Evolutionary conservation across 78 protist genomes (phyloP), one percentile per base, ranked within the genome.

Genomic region (Protostelium mycophagum): DNA sequence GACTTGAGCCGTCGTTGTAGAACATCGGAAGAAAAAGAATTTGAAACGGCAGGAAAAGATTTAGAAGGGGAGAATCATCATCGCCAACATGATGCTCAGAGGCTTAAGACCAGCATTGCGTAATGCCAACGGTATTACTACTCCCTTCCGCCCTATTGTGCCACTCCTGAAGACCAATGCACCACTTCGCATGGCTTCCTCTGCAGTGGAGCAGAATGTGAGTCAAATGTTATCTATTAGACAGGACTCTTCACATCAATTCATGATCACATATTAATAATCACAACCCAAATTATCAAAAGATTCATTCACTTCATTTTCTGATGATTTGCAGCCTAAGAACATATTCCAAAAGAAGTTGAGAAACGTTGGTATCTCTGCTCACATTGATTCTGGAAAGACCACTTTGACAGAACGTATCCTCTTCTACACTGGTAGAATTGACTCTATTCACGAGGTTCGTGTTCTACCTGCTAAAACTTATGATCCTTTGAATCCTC

Each of bases 401-500:
- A 97, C 99, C 0, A 98, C 99, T 1, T 87, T 96, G 37, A 97
- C 99, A 29, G 99, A 98, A 91, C 98, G 99, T n/a, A 92, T 98
- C 38, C 97, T 98, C 31, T 97, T 38, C 88, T 97, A 96, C 93
- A 96, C 98, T 31, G 99, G 99, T 83, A 86, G 96, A 31, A 97
- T 97, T 86, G 31, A 85, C 39, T 93, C 86, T 37, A 97, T 97
- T 38, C 99, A 97, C 91, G 99, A 97, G 38, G 97, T 95, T 0
- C 0, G 38, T 35, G 34, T 36, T 31, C 73, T 51, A 25, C 73
- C 73, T 51, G 31, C 16, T n/a, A n/a, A n/a, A n/a, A n/a, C n/a
- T n/a, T 10, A 89, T 86, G 34, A 10, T 28, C 28, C 63, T 10
- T 83, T 86, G 35, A 89, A 34, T 89, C 35, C 28, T 34, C n/a